These are phyloP conservation scores for Metschnikowia koreensis DNA, from an alignment of 805 yeast species.

Conservation along the genomic window DNA sequence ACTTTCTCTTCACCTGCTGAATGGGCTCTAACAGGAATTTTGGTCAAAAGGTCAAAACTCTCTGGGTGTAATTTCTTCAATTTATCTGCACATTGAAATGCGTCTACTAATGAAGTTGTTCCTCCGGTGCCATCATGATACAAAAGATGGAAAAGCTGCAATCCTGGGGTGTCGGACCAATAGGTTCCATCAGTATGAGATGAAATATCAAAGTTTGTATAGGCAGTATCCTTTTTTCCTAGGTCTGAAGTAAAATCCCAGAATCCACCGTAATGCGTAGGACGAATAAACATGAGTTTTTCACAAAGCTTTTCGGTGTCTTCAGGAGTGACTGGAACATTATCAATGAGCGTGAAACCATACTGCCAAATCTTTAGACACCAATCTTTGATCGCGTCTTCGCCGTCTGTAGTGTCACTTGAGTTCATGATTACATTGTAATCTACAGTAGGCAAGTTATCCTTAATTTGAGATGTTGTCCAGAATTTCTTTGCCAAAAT, in stretches of 20 bases:
- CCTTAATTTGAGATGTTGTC: constrained; percentile 42
- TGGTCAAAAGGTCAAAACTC: constrained; percentile 48
- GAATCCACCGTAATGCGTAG: constrained; percentile 77
- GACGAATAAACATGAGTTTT: constrained; percentile 56
- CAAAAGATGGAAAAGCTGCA: constrained; percentile 65
- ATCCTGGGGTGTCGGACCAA: constrained; percentile 71
- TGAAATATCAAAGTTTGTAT: constrained; percentile 62
- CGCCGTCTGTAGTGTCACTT: constrained; percentile 27
- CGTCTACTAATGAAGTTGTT: constrained; percentile 63
- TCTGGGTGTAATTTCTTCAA: constrained; percentile 48
- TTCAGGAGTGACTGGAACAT: constrained; percentile 59
- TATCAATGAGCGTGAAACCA: constrained; percentile 62
- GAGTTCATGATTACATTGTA: constrained; percentile 45
- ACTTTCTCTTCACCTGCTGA: constrained; percentile 69
- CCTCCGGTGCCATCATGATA: constrained; percentile 68
- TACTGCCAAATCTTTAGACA: constrained; percentile 49
- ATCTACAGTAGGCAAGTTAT: constrained; percentile 47
- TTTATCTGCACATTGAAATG: constrained; percentile 56
- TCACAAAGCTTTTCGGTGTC: constrained; percentile 58
- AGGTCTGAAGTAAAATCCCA: constrained; percentile 76
- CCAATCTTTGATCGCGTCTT: constrained; percentile 54
- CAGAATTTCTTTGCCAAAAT: constrained; percentile 39
- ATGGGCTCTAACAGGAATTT: constrained; percentile 60
- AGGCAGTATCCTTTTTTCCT: constrained; percentile 68
- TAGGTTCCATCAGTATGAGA: constrained; percentile 74